phyloP scores from a whole-genome alignment of 2,329 filamentous ascomycete genomes.

The Pestalotiopsis sp. region DNA sequence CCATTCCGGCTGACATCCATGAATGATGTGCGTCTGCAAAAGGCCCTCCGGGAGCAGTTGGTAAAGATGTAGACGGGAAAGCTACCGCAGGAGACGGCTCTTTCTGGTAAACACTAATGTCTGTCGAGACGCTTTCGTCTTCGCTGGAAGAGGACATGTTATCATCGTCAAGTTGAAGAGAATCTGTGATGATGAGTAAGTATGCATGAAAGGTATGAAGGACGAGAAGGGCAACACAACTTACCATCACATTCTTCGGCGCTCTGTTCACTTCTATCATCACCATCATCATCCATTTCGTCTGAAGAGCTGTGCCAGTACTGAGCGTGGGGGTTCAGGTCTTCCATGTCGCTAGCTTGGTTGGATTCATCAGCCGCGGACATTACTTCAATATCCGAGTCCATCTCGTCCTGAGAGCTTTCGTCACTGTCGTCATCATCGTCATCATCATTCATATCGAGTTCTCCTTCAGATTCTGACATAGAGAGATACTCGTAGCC shows the following conservation, averaged over 20 bases:
- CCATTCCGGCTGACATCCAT: not conserved
- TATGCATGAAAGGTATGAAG: not conserved
- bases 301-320: not conserved
- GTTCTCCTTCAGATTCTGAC: not conserved
- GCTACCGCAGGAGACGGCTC: not conserved
- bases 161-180: not conserved
- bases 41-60: not conserved
- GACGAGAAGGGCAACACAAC: not conserved
- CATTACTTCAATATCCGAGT: not conserved
- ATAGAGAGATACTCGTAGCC: not conserved
- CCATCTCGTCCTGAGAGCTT: not conserved
- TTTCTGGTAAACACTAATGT: not conserved
- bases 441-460: not conserved
- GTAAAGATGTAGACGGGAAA: not conserved
- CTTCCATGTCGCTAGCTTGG: not conserved
- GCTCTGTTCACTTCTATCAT: not conserved
- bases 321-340: not conserved
- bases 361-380: not conserved
- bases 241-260: not conserved
- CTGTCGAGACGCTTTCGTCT: not conserved
- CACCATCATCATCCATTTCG: not conserved
- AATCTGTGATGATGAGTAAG: not conserved
- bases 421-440: not conserved
- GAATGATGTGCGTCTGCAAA: not conserved
- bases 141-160: not conserved